Conservation (phyloP, 1,139 yeast genomes). For the Kazachstania sp. region DNA sequence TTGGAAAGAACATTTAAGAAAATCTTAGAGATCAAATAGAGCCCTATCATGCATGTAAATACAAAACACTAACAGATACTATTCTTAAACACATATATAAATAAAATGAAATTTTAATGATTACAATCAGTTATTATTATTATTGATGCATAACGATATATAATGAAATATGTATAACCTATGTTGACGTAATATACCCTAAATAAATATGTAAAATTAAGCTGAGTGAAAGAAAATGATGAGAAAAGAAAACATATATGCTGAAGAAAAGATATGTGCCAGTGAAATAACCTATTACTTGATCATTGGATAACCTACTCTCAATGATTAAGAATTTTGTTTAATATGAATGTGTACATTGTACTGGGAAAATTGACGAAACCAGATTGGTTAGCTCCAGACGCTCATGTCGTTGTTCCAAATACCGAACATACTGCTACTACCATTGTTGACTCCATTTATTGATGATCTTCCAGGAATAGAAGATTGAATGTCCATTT, state of each 20-base stretch:
- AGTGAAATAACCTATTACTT: no score
- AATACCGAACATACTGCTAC: constrained; percentile 19
- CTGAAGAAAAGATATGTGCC: no score
- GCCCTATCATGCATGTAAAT: not conserved
- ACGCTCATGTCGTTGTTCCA: constrained; percentile 32
- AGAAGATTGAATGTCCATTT: constrained; percentile 18
- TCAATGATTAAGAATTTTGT: no score
- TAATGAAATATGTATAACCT: not conserved
- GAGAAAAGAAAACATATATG: not conserved
- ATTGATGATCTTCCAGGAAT: constrained; percentile 14
- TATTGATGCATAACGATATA: not conserved
- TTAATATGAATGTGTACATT: no score
- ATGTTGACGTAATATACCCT: not conserved
- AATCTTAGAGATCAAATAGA: constrained; percentile 16
- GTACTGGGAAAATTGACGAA: not conserved
- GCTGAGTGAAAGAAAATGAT: not conserved
- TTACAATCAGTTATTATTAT: not conserved
- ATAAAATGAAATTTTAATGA: not conserved
- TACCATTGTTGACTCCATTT: constrained; percentile 1
- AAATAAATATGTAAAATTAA: not conserved
- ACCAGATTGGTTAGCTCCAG: constrained; percentile 22
- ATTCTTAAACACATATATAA: no score
- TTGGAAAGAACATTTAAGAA: constrained; percentile 40
- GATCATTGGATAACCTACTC: no score
- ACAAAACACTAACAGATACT: not conserved